Conservation (phyloP, 768 basidiomycete genomes). For the Psilocybe tampanensis region DNA sequence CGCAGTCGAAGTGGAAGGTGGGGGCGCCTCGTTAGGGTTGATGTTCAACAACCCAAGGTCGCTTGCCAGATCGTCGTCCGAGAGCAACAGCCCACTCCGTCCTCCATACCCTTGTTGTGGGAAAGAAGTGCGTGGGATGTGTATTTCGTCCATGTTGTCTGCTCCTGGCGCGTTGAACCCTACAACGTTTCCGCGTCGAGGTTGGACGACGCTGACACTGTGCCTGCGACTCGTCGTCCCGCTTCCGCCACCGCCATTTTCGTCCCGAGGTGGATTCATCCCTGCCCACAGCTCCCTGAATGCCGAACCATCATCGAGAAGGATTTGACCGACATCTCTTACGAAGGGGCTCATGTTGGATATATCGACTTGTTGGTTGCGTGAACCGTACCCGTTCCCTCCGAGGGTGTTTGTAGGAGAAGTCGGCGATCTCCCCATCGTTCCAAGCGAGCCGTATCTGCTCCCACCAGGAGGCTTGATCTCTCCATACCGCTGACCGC, state of each 20-base stretch:
- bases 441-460: slow-evolving; percentile 67
- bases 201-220: slow-evolving; percentile 83
- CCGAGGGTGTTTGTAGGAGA: slow-evolving; percentile 42
- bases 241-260: slow-evolving; percentile 65
- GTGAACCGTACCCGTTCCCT: slow-evolving; percentile 47
- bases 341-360: slow-evolving; percentile 88
- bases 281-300: slow-evolving; percentile 78
- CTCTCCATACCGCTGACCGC: slow-evolving; percentile 52
- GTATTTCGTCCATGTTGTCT: slow-evolving; percentile 36
- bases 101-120: slow-evolving; percentile 33
- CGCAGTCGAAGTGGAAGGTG: slow-evolving; percentile 50
- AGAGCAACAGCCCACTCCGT: slow-evolving; percentile 65
- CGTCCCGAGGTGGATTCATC: slow-evolving; percentile 64
- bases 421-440: slow-evolving; percentile 55
- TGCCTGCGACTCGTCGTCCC: slow-evolving; percentile 84
- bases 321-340: slow-evolving; percentile 79
- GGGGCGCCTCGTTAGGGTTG: slow-evolving; percentile 43
- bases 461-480: slow-evolving; percentile 62
- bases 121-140: slow-evolving; percentile 31
- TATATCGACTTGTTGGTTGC: slow-evolving; percentile 49
- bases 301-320: slow-evolving; percentile 72
- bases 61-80: slow-evolving; percentile 80
- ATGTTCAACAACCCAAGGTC: slow-evolving; percentile 68
- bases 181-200: slow-evolving; percentile 62
- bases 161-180: slow-evolving; percentile 66